Percentiles rank a stretch among this genome's conserved stretches.
Evolutionary conservation across 805 yeast genomes (phyloP).

Genomic region (Dipodascopsis tothii): DNA sequence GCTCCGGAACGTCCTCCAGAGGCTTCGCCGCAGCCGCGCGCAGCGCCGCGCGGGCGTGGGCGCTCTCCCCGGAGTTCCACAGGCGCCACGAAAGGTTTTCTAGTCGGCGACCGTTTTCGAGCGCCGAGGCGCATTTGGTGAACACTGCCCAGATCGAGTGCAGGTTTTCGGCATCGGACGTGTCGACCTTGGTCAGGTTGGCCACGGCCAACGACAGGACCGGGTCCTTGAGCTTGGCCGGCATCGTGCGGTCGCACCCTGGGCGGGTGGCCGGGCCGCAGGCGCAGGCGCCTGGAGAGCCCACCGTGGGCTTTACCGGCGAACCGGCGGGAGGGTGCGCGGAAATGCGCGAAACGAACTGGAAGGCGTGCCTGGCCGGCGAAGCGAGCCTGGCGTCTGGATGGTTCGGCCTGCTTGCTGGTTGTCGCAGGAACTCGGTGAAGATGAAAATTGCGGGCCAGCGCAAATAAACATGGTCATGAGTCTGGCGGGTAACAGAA

Average conservation of each 20-base stretch:
- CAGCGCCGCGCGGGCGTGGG: background rate
- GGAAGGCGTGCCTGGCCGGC: no score
- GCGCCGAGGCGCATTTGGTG: conserved; percentile 31
- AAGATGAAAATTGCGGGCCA: no score
- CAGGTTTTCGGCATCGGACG: conserved; percentile 26
- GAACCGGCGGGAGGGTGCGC: no score
- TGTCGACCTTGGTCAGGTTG: conserved; percentile 23
- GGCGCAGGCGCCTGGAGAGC: conserved; percentile 8
- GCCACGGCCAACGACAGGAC: conserved; percentile 22
- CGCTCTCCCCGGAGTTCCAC: conserved; percentile 29
- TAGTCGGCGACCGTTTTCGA: conserved; percentile 34
- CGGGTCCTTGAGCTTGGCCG: conserved; percentile 15
- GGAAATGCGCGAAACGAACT: no score
- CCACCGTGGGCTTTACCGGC: no score
- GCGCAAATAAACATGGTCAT: no score
- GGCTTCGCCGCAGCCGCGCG: conserved; percentile 1
- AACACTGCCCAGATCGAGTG: conserved; percentile 32
- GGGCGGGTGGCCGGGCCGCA: no score
- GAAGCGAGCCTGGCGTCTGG: no score
- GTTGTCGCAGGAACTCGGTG: no score
- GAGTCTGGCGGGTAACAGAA: no score
- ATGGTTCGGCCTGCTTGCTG: no score
- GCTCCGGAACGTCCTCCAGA: conserved; percentile 4
- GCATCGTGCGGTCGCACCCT: conserved; percentile 9
- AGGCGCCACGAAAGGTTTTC: conserved; percentile 36